A percentile compares a stretch with the other conserved stretches of the same genome.
phyloP scores from a whole-genome alignment of 2,329 filamentous ascomycete genomes.

The Fusarium tjaetaba region DNA sequence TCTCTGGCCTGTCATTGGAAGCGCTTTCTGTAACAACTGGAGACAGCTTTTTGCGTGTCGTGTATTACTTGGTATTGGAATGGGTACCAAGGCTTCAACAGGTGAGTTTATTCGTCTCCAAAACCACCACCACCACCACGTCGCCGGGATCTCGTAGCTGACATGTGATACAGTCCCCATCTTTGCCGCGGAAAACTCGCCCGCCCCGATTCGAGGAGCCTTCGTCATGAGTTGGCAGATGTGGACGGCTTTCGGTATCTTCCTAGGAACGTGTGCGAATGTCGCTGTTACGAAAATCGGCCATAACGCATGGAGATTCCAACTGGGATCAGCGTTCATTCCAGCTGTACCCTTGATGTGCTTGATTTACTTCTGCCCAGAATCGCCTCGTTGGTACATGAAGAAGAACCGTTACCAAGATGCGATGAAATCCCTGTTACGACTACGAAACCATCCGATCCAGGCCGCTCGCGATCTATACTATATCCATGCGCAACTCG shows the following conservation, averaged over 20 bases:
- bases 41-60: slow-evolving; percentile 75
- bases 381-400: slow-evolving; percentile 73
- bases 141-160: not conserved
- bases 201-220: slow-evolving; percentile 75
- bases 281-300: slow-evolving; percentile 54
- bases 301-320: slow-evolving; percentile 66
- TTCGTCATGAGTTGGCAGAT: slow-evolving; percentile 86
- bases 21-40: slow-evolving; percentile 77
- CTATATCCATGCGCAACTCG: slow-evolving; percentile 71
- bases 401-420: slow-evolving; percentile 71
- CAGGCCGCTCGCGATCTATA: slow-evolving; percentile 71
- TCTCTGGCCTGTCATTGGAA: slow-evolving; percentile 75
- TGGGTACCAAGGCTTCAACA: slow-evolving; percentile 77
- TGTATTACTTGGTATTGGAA: slow-evolving; percentile 79
- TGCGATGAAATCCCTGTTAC: slow-evolving; percentile 66
- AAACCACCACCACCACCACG: not conserved
- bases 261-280: slow-evolving; percentile 70
- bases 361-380: slow-evolving; percentile 73
- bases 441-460: slow-evolving; percentile 63
- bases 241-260: slow-evolving; percentile 72
- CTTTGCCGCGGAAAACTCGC: slow-evolving; percentile 79
- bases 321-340: slow-evolving; percentile 72
- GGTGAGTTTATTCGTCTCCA: slow-evolving; percentile 45
- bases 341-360: slow-evolving; percentile 64
- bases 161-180: slow-evolving; percentile 69